Percentiles rank a stretch among this genome's conserved stretches.
phyloP scores from a whole-genome alignment of 257 asterid genomes.

The Plectranthus barbatus region DNA sequence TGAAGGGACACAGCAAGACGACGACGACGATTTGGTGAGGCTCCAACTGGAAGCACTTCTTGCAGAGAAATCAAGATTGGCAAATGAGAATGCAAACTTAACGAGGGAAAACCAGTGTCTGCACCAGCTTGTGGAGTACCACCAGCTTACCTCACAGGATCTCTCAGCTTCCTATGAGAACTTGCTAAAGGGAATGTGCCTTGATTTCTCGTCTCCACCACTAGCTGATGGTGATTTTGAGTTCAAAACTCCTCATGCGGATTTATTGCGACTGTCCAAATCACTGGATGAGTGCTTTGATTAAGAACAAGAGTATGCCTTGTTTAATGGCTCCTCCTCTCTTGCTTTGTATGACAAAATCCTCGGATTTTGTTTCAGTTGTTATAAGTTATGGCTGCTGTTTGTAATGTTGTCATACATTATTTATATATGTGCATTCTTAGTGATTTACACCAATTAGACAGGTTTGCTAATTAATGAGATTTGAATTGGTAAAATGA shows the following conservation, averaged over 20 bases:
- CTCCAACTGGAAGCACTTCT: conserved; percentile 89
- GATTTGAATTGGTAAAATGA: too few relatives aligned
- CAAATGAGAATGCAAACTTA: conserved; percentile 79
- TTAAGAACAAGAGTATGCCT: conserved; percentile 24
- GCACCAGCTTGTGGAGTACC: conserved; percentile 85
- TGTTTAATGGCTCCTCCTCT: too few relatives aligned
- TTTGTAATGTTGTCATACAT: too few relatives aligned
- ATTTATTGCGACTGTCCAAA: conserved; percentile 34
- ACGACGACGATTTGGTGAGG: conserved; percentile 98
- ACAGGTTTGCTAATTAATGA: too few relatives aligned
- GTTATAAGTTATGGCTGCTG: too few relatives aligned
- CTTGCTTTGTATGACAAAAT: too few relatives aligned
- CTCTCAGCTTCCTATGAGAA: conserved; percentile 84
- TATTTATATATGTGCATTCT: too few relatives aligned
- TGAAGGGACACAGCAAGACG: conserved; percentile 38
- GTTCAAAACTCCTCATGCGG: conserved; percentile 23
- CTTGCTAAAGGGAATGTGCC: conserved; percentile 57
- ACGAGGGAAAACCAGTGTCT: conserved; percentile 78
- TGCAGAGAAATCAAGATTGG: conserved; percentile 84
- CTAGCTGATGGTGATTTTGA: conserved; percentile 15
- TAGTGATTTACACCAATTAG: too few relatives aligned
- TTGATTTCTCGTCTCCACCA: conserved; percentile 53
- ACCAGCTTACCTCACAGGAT: conserved; percentile 77
- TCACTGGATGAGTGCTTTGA: conserved; percentile 52
- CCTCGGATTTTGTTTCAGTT: too few relatives aligned